phyloP scores from a whole-genome alignment of 148 eudicot genomes.

The Arctostaphylos glauca region DNA sequence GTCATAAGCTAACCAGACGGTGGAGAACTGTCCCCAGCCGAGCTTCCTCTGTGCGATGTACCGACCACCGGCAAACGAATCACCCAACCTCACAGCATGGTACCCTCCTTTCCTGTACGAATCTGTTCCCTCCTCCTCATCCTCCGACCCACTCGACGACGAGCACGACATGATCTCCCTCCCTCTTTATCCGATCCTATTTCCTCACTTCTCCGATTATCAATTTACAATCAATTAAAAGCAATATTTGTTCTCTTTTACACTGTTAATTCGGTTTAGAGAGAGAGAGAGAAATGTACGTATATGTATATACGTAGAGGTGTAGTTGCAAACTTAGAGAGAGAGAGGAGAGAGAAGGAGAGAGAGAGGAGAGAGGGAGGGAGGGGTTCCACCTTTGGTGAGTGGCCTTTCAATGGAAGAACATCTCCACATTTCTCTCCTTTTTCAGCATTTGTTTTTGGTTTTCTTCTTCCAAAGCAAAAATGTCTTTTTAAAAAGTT shows the following conservation, averaged over 20 bases:
- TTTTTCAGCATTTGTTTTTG: neutral
- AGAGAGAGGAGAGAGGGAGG: neutral
- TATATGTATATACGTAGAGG: neutral
- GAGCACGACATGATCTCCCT: conserved; percentile 56
- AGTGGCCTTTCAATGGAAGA: neutral
- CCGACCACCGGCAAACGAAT: conserved; percentile 70
- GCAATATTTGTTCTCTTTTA: neutral
- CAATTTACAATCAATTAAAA: neutral
- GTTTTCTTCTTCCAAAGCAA: neutral
- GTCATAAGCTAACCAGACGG: conserved; percentile 93
- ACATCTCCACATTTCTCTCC: neutral
- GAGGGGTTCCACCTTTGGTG: neutral
- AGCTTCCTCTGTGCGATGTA: conserved; percentile 85
- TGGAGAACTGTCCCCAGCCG: conserved; percentile 97
- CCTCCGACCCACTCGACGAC: conserved; percentile 86
- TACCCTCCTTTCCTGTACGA: conserved; percentile 87
- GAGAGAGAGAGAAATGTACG: neutral
- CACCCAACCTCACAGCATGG: conserved; percentile 81
- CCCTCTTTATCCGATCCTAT: neutral
- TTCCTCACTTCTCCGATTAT: neutral
- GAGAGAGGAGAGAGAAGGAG: neutral
- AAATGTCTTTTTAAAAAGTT: neutral
- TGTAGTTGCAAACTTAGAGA: neutral
- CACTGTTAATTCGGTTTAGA: neutral
- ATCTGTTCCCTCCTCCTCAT: conserved; percentile 74